phyloP scores from a whole-genome alignment of 371 early-diverging fungal genomes.

The Zopfochytrium polystomum region DNA sequence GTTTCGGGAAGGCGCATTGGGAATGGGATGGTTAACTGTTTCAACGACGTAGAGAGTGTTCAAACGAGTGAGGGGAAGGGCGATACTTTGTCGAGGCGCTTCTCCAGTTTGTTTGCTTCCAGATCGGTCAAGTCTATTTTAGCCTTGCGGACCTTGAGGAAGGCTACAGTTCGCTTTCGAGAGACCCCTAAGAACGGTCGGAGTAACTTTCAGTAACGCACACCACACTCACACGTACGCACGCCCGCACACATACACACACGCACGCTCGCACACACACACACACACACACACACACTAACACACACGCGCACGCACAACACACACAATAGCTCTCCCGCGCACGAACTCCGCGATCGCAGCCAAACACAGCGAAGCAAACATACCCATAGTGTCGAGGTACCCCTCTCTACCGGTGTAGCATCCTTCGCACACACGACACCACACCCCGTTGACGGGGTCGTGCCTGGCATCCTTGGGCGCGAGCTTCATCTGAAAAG shows the following conservation, averaged over 20 bases:
- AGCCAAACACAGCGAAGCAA: not conserved
- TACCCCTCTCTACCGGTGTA: conserved; percentile 57
- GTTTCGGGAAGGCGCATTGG: conserved; percentile 1
- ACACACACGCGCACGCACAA: no score
- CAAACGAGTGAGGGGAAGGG: not conserved
- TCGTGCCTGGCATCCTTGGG: conserved; percentile 64
- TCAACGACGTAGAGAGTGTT: conserved; percentile 7
- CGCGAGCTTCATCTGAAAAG: conserved; percentile 67
- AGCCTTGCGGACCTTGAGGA: conserved; percentile 57
- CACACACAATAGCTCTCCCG: not conserved
- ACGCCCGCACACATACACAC: not conserved
- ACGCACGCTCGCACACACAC: no score
- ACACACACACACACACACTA: no score
- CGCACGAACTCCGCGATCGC: not conserved
- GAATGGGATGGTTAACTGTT: not conserved
- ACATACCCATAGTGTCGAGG: conserved; percentile 48
- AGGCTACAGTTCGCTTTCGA: conserved; percentile 38
- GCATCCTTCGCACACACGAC: conserved; percentile 73
- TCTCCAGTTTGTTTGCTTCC: conserved; percentile 81
- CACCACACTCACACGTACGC: not conserved
- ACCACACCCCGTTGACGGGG: conserved; percentile 66
- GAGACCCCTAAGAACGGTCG: conserved; percentile 31
- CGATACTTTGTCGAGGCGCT: conserved; percentile 68
- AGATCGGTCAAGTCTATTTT: conserved; percentile 65
- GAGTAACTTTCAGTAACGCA: not conserved